Base-by-base conservation (phyloP, 306 rosid species). In the Trichosanthes truncata region DNA sequence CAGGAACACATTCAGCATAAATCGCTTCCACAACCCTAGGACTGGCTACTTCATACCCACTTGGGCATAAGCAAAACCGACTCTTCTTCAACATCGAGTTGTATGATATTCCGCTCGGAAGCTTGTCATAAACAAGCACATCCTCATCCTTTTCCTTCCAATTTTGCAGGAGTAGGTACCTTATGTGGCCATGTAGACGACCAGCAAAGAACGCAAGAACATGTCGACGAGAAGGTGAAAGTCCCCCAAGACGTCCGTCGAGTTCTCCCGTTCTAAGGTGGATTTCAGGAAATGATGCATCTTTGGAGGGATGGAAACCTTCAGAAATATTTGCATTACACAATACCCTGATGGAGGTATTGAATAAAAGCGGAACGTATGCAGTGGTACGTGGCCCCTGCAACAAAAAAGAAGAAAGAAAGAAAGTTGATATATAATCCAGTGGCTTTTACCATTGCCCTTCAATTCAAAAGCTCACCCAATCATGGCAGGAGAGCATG, bases 121-220 rank as follows among this genome's bases (percentile, higher is more conserved):
- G 76, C n/a, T 84, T 77, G 14, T 87, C 83, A 25, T 80, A 83
- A 12, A 84, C 88, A 65, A 51, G 69, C 65, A 87, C 86, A 5
- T 87, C 88, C 11, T 61, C 68, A 74, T 87, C 90, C 49, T 69
- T 84, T 40, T 80, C 78, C 78, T 84, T 79, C 88, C 90, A 84
- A 10, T 81, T 84, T 9, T 87, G 45, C 48, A 85, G 12, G 33
- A 87, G 83, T 7, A 83, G 25, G 53, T 76, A 52, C 83, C 88
- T 81, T 38, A 82, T 85, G 78, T 83, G 84, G 7, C 88, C 88
- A 11, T 85, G 87, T 12, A 76, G 63, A 20, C 85, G 74, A 9
- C 90, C 90, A 2, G 90, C 85, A 7, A 87, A 87, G 85, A 87
- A 87, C 11, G 88, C 86, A 10, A 87, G 88, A 52, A 87, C 35